Evolutionary conservation across 2,329 filamentous ascomycete species (phyloP).

Genomic region (Penicillium expansum): DNA sequence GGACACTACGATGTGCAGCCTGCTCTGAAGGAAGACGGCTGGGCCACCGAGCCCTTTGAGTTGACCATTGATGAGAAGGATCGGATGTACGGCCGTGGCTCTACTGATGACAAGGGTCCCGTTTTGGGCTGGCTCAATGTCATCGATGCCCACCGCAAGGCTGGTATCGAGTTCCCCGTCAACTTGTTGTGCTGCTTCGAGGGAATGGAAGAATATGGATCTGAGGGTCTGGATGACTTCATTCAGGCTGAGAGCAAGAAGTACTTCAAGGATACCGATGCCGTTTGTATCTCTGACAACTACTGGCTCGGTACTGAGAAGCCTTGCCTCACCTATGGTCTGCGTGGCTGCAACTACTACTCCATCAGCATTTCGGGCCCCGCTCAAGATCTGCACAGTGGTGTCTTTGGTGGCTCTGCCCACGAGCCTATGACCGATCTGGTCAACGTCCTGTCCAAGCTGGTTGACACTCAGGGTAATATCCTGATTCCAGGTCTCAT

Average conservation of each 20-base stretch:
- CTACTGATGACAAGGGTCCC: conserved; percentile 96
- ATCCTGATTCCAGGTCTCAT: conserved; percentile 92
- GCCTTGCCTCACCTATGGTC: conserved; percentile 94
- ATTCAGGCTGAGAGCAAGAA: conserved; percentile 88
- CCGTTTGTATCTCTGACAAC: conserved; percentile 98
- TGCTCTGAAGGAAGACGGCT: conserved; percentile 87
- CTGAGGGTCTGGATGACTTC: conserved; percentile 91
- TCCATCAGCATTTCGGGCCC: conserved; percentile 86
- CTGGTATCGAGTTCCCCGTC: conserved; percentile 89
- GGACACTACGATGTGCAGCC: conserved; percentile 99
- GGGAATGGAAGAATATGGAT: conserved; percentile 99
- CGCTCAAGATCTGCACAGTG: conserved; percentile 90
- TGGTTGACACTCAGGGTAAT: conserved; percentile 87
- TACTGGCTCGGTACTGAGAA: conserved; percentile 99
- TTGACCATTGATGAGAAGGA: conserved; percentile 84
- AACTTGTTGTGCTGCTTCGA: conserved; percentile 99
- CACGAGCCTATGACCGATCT: conserved; percentile 99
- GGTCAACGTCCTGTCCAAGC: conserved; percentile 72
- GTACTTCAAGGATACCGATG: conserved; percentile 93
- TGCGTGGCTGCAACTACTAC: conserved; percentile 98
- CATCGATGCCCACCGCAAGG: conserved; percentile 96
- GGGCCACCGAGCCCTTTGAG: conserved; percentile 91
- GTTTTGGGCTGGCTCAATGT: conserved; percentile 97
- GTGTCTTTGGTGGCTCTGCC: conserved; percentile 92
- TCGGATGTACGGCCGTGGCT: conserved; percentile 92